phyloP scores from a whole-genome alignment of 139 green algal genomes.

The Eudorina sp. region DNA sequence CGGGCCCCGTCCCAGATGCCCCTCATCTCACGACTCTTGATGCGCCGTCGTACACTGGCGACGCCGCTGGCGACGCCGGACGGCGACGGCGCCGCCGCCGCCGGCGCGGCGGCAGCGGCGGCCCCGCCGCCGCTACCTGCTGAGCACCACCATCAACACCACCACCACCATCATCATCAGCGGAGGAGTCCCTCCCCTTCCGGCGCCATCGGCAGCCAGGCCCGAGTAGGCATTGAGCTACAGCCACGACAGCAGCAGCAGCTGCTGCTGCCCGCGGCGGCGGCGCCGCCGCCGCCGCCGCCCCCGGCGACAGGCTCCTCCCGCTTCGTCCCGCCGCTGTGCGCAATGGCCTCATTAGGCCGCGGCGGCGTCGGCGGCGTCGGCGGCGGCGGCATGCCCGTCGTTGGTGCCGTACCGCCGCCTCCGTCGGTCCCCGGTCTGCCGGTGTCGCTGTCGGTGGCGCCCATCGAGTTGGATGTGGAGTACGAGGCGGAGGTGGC shows the following conservation, averaged over 20 bases:
- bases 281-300: neutral
- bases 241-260: neutral
- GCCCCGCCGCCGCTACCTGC: neutral
- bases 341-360: neutral
- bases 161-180: neutral
- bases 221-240: neutral
- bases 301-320: neutral
- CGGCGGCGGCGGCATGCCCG: neutral
- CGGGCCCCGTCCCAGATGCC: neutral
- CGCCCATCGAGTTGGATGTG: conserved; percentile 76
- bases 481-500: conserved; percentile 78
- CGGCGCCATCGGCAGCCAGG: too few species aligned
- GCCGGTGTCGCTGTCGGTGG: conserved; percentile 38
- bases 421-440: neutral
- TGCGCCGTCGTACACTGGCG: neutral
- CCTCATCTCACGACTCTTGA: neutral
- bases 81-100: neutral
- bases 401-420: neutral
- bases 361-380: neutral
- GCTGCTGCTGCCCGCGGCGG: neutral
- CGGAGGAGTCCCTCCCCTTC: neutral
- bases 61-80: neutral
- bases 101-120: neutral
- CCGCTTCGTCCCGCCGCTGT: too few species aligned
- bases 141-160: neutral